Evolutionary conservation across 2,329 filamentous ascomycete genomes (phyloP), one percentile per base, ranked within the genome.

Genomic region (Aspergillaceae sp.): DNA sequence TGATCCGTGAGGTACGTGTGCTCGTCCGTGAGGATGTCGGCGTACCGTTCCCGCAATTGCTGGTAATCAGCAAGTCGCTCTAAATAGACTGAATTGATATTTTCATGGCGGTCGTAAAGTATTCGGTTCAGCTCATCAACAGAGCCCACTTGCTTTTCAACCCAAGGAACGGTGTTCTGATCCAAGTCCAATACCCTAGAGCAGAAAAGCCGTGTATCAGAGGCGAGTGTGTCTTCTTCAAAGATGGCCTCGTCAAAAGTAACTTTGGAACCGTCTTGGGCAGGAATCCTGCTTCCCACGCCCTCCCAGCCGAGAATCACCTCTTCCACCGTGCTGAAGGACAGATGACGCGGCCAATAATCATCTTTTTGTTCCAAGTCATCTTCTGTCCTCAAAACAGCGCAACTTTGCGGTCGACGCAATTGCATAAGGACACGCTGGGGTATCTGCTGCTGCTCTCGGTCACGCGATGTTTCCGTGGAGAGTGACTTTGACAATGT

Each of bases 11-110:
- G 71, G 44, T 78, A 75, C 26, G 76, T 74, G 36, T 83, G 79
- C 66, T 94, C 86, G 41, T 83, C 79, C 0, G 76, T 74, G 7
- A 95, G 68, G 10, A 88, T 70, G 48, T 86, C 83, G 32, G 83
- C 78, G 1, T 83, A 83, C 48, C 77, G 76, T 47, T 84, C 76
- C 50, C 82, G 79, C 10, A 89, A 74, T 10, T 75, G 74, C 52
- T 85, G 79, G 55, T 86, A 87, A 10, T 79, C 78, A 38, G 87
- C 81, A n/a, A 80, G 73, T 19, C 84, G 78, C 44, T 85, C 80
- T 35, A 82, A 75, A 61, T 90, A 89, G 2, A 88, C 67, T 0
- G 70, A 66, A 44, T 86, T 78, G 3, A 92, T 69, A 32, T 83
- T 77, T 11, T 83, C 75, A 45, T 82, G 76, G 51, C 88, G 83